Conservation (phyloP, 1,139 yeast genomes). For the Candida sp. region DNA sequence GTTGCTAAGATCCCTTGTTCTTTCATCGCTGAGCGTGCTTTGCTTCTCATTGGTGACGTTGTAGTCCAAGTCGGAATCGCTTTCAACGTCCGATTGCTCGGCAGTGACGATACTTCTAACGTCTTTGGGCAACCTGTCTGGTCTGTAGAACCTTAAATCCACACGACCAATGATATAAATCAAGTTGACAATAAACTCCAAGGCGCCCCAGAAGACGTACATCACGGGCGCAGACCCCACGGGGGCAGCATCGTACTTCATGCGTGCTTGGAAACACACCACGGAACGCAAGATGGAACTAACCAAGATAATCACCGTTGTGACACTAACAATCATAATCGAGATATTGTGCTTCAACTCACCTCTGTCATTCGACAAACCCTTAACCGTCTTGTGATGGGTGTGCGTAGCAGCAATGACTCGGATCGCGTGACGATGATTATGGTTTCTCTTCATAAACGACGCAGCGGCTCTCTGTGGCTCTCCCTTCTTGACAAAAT, state of each 20-base stretch:
- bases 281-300: conserved; percentile 65
- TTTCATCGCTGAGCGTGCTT: background rate
- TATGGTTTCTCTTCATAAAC: conserved; percentile 52
- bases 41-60: background rate
- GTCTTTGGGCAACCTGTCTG: conserved; percentile 54
- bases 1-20: background rate
- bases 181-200: conserved; percentile 61
- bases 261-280: conserved; percentile 47
- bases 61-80: background rate
- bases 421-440: conserved; percentile 55
- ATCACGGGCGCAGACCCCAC: conserved; percentile 53
- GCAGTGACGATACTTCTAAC: conserved; percentile 48
- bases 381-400: conserved; percentile 46
- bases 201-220: conserved; percentile 67
- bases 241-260: conserved; percentile 25
- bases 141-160: conserved; percentile 80
- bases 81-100: conserved; percentile 32
- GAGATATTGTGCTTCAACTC: conserved; percentile 54
- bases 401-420: conserved; percentile 53
- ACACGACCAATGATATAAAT: conserved; percentile 65
- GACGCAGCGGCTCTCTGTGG: conserved; percentile 52
- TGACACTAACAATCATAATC: conserved; percentile 48
- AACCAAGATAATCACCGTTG: conserved; percentile 58
- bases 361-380: conserved; percentile 47
- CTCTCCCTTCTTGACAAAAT: conserved; percentile 57